phyloP scores from a whole-genome alignment of 2,329 filamentous ascomycete species.

The Botrytis cinerea region DNA sequence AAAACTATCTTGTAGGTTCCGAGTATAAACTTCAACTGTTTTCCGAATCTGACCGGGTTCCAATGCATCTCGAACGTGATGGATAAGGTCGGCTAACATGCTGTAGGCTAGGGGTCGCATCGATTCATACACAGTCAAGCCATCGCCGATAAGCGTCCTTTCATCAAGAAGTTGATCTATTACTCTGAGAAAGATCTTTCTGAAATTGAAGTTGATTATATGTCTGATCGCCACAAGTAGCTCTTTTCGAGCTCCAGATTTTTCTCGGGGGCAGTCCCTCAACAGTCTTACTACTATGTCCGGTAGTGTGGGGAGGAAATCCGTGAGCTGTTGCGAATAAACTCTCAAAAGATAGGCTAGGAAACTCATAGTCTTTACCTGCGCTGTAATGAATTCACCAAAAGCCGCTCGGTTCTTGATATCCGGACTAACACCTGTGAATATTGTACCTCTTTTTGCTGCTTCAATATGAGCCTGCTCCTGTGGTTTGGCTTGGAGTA shows the following conservation, averaged over 20 bases:
- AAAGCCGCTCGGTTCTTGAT: conserved; percentile 94
- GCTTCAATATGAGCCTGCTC: conserved; percentile 89
- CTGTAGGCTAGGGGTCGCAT: conserved; percentile 96
- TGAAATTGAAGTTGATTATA: conserved; percentile 98
- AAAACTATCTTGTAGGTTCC: conserved; percentile 91
- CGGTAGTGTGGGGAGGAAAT: conserved; percentile 84
- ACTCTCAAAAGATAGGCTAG: conserved; percentile 88
- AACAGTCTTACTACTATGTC: conserved; percentile 87
- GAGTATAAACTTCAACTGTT: conserved; percentile 96
- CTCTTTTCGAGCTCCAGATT: conserved; percentile 91
- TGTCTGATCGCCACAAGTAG: conserved; percentile 94
- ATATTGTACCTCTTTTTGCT: conserved; percentile 74
- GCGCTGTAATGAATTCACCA: conserved; percentile 95
- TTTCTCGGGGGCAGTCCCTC: conserved; percentile 92
- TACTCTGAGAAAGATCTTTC: conserved; percentile 90
- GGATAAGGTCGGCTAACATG: conserved; percentile 97
- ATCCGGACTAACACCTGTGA: conserved; percentile 88
- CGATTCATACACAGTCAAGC: conserved; percentile 93
- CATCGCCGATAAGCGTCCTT: conserved; percentile 90
- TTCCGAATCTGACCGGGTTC: conserved; percentile 88
- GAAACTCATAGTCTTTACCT: conserved; percentile 99
- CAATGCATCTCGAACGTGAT: conserved; percentile 91
- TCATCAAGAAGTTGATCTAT: conserved; percentile 96
- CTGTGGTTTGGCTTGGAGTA: conserved; percentile 89
- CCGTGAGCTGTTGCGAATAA: conserved; percentile 81